Evolutionary conservation across 106 monocot species (phyloP).

Genomic region (Apostasia shenzhenica): DNA sequence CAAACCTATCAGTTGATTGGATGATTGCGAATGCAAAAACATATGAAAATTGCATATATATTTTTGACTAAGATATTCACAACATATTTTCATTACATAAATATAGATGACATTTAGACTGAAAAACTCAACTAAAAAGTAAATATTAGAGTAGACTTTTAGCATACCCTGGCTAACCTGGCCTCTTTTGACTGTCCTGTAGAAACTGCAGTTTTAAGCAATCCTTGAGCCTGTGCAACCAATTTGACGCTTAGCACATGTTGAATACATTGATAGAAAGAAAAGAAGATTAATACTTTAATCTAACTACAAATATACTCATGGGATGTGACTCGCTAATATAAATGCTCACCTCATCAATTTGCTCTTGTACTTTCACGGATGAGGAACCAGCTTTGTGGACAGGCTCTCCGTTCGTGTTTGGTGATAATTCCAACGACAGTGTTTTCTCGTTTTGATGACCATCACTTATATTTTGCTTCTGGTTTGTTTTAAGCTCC

Average conservation of each 20-base stretch:
- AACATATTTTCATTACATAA: no score
- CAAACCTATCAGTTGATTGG: slow-evolving; percentile 54
- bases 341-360: slow-evolving; percentile 72
- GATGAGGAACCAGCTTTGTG: slow-evolving; percentile 20
- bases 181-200: slow-evolving; percentile 97
- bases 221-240: slow-evolving; percentile 76
- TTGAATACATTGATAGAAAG: not conserved
- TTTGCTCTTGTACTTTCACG: slow-evolving; percentile 70
- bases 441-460: slow-evolving; percentile 24
- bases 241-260: slow-evolving; percentile 14
- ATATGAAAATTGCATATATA: no score
- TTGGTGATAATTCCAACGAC: slow-evolving; percentile 21
- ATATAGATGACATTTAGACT: no score
- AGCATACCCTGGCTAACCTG: slow-evolving; percentile 85
- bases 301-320: not conserved
- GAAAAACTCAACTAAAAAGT: not conserved
- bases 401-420: slow-evolving; percentile 24
- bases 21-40: not conserved
- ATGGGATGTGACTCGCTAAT: not conserved
- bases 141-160: not conserved
- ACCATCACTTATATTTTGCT: slow-evolving; percentile 1
- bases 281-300: not conserved
- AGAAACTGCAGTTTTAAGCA: slow-evolving; percentile 69
- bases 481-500: slow-evolving; percentile 30
- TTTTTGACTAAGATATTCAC: no score